Conservation (phyloP, 306 rosid genomes). For the Ceratonia siliqua region DNA sequence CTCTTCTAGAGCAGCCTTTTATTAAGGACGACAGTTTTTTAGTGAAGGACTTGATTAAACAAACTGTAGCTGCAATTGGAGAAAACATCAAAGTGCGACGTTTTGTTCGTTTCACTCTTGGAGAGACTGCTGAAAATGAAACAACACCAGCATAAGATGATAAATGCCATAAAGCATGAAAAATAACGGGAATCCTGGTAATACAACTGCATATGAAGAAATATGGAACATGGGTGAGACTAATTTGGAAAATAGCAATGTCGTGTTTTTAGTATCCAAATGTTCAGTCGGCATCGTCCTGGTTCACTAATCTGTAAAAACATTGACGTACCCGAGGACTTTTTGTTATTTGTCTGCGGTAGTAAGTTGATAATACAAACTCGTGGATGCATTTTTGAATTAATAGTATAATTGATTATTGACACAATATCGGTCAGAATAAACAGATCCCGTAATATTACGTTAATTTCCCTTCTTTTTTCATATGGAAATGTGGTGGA, state of each 20-base stretch:
- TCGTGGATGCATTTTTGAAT: slow-evolving; percentile 51
- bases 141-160: slow-evolving; percentile 40
- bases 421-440: background rate
- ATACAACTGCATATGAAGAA: slow-evolving; percentile 14
- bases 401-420: slow-evolving; percentile 6
- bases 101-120: slow-evolving; percentile 82
- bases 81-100: slow-evolving; percentile 93
- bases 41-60: slow-evolving; percentile 93
- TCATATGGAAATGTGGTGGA: too few species aligned
- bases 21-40: slow-evolving; percentile 78
- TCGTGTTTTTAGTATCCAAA: slow-evolving; percentile 37
- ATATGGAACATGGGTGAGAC: slow-evolving; percentile 3
- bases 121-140: slow-evolving; percentile 58
- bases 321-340: slow-evolving; percentile 45
- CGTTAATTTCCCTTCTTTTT: too few species aligned
- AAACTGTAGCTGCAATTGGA: slow-evolving; percentile 97
- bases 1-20: slow-evolving; percentile 88
- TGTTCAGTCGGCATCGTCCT: slow-evolving; percentile 40
- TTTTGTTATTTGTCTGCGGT: slow-evolving; percentile 37
- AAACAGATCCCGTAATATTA: too few species aligned
- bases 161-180: background rate
- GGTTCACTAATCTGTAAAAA: slow-evolving; percentile 44
- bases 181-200: slow-evolving; percentile 5
- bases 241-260: slow-evolving; percentile 39
- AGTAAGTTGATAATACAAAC: slow-evolving; percentile 32